Base-by-base conservation (phyloP, 2,329 filamentous ascomycete genomes). In the Talaromyces sp. region DNA sequence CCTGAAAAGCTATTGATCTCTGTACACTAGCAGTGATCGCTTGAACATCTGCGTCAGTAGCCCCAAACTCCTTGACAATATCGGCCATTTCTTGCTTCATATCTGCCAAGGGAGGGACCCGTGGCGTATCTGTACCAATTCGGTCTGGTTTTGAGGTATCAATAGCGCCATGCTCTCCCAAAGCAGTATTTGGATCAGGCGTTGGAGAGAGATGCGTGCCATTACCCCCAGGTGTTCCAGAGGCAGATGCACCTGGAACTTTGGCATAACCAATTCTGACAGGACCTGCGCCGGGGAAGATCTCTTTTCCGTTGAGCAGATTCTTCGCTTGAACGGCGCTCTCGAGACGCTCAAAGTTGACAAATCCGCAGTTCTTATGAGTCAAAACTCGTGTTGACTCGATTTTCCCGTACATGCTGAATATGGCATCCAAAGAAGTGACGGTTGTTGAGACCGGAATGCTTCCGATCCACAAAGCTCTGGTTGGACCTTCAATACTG, bases 351-450 rank as follows among this genome's bases (percentile, higher is more conserved):
- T 98, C 93, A 73, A 97, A 99, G 78, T 99, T 99, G 75, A 99
- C 94, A 72, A 99, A 99, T 3, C 94, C 95, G 75, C 95, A 99
- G 79, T 97, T 98, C 84, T 99, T 99, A 83, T 99, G 93, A 0
- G 95, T 98, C 67, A 99, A 84, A 4, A 99, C 95, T 69, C 95
- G 87, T 33, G 92, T 94, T 3, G 94, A 97, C 69, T 95, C 85
- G 68, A 99, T 97, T 3, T 90, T 86, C 10, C 95, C 95, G 70
- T 95, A 96, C n/a, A 89, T 86, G 77, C 92, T 91, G 81, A 99
- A 99, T 81, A 98, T 97, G 69, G 96, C 93, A 65, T 92, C 92
- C 67, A 99, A 81, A 0, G 95, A 98, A 1, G 94, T 96, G 11
- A 95, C 93, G 0, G 95, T 99, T 2, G 95, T 99, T 2, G 95